Evolutionary conservation across 192 early-diverging fungal genomes (phyloP).

Genomic region (Coemansia sp.): DNA sequence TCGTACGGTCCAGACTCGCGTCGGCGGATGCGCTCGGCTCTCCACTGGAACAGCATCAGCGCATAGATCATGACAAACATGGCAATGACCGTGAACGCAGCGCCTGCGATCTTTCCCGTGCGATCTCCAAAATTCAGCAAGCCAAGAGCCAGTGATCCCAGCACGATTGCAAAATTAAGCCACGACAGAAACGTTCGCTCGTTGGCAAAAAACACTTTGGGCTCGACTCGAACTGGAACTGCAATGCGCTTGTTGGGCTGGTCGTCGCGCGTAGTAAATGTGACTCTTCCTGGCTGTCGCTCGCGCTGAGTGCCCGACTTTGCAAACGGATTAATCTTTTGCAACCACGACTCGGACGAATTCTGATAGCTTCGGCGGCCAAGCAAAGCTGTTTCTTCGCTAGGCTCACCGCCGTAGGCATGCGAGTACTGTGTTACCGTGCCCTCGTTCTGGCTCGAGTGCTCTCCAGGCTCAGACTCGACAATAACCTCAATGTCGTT

Average conservation of each 20-base stretch:
- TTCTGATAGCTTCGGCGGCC: not conserved
- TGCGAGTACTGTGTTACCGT: slow-evolving; percentile 26
- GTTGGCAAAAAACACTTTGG: slow-evolving; percentile 94
- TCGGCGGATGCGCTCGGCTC: slow-evolving; percentile 66
- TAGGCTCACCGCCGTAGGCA: slow-evolving; percentile 12
- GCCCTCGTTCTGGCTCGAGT: slow-evolving; percentile 38
- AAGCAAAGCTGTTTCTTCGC: slow-evolving; percentile 36
- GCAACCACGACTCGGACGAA: slow-evolving; percentile 24
- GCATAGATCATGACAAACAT: slow-evolving; percentile 81
- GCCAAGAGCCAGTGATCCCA: slow-evolving; percentile 75
- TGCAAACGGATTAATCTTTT: slow-evolving; percentile 33
- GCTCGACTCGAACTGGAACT: slow-evolving; percentile 75
- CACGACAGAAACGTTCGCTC: slow-evolving; percentile 91
- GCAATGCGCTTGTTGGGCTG: slow-evolving; percentile 66
- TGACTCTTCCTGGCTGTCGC: slow-evolving; percentile 10
- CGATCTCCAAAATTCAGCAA: slow-evolving; percentile 82
- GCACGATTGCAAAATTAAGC: slow-evolving; percentile 78
- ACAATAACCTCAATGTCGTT: slow-evolving; percentile 40
- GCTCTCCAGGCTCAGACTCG: slow-evolving; percentile 37
- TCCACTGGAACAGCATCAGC: slow-evolving; percentile 71
- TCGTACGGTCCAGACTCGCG: slow-evolving; percentile 73
- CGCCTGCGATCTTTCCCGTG: slow-evolving; percentile 65
- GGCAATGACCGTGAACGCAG: slow-evolving; percentile 68
- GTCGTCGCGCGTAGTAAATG: slow-evolving; percentile 27
- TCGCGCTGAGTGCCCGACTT: not conserved